Base-by-base conservation (phyloP, 495 filamentous ascomycete species). In the Rhypophila decipiens region DNA sequence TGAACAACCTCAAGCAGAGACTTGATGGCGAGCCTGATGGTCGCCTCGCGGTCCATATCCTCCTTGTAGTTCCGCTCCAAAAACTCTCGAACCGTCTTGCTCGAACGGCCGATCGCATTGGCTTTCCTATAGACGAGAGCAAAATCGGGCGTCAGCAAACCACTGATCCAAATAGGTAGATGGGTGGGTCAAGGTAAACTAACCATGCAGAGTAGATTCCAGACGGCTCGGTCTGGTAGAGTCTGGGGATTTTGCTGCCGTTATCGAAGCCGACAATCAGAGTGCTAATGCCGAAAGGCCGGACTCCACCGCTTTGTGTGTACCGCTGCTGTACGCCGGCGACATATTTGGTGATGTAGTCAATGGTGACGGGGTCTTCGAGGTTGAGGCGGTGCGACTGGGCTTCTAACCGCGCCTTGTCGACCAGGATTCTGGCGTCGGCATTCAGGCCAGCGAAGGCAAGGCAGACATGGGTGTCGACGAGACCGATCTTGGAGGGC, bases 261-360 rank as follows among this genome's bases (percentile, higher is more conserved):
- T 88, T 86, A 72, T 98, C 93, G 63, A 98, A 98, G 13, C 93
- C 93, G 39, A 97, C 90, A 29, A 98, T 86, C 68, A 98, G 76
- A 24, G 94, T 97, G 72, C 89, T 95, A 63, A 98, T 95, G 46
- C 93, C 93, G 64, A 98, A 98, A 17, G 93, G 93, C 61, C 94
- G 74, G 2, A 98, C 93, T 73, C 93, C 93, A 69, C 93, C 93
- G 60, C 87, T 93, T 74, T 98, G 93, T 38, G 93, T 98, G 73
- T 98, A 98, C 63, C 88, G 79, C 75, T 98, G 93, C 74, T 98
- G 93, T 53, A 97, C 94, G 35, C 91, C 86, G 35, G 93, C 93
- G 46, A 97, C 84, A 65, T 96, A 95, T 72, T 97, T 97, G 46
- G 93, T 96, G 61, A 98, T 96, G 74, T 98, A 98, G 73, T 98